Evolutionary conservation across 768 basidiomycete species (phyloP).

Genomic region (Boletus insuetus): DNA sequence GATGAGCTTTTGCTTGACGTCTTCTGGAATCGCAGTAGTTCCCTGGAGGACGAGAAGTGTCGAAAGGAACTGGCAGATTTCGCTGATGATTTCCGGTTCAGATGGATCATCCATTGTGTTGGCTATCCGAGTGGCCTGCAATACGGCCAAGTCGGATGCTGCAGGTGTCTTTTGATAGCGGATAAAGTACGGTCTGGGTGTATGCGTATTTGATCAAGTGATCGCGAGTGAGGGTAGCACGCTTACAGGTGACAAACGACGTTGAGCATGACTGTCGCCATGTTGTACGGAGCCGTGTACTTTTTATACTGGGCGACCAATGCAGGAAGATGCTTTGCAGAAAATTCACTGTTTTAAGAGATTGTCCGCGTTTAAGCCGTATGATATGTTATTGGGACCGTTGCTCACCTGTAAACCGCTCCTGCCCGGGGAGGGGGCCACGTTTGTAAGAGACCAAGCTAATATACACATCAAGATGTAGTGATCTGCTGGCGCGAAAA

Average conservation of each 20-base stretch:
- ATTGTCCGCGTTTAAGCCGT: background rate
- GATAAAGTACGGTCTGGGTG: conserved; percentile 39
- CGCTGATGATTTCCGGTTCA: conserved; percentile 26
- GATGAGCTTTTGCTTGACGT: conserved; percentile 33
- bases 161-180: conserved; percentile 35
- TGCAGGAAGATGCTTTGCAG: conserved; percentile 38
- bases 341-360: conserved; percentile 21
- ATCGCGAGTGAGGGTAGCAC: background rate
- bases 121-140: conserved; percentile 39
- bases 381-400: conserved; percentile 16
- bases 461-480: background rate
- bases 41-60: conserved; percentile 42
- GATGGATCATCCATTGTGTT: conserved; percentile 6
- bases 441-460: conserved; percentile 32
- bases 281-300: conserved; percentile 21
- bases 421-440: conserved; percentile 10
- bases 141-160: conserved; percentile 32
- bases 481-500: background rate
- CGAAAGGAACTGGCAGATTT: conserved; percentile 40
- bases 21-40: conserved; percentile 27
- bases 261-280: conserved; percentile 33
- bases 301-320: conserved; percentile 32
- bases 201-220: background rate
- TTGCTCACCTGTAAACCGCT: conserved; percentile 1
- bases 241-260: conserved; percentile 14